A percentile compares a stretch with the other conserved stretches of the same genome.
These are phyloP conservation scores for Annona squamosa DNA, from an alignment of 164 flowering plant genomes.

Conservation along the genomic window DNA sequence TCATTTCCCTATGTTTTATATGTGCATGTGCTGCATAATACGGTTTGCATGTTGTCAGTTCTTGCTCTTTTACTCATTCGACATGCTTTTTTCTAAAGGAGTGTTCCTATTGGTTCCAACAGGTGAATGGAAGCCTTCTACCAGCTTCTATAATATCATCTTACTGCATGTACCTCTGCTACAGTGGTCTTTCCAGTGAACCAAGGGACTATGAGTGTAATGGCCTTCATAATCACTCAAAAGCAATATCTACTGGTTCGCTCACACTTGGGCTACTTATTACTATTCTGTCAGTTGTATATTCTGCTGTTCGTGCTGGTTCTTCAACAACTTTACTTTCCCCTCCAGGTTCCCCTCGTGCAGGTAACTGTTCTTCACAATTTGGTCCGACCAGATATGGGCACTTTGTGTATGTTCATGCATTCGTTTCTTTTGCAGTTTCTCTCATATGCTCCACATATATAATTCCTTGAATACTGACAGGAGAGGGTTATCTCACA, in stretches of 20 bases:
- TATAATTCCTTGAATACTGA: too few species aligned
- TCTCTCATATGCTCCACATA: too few species aligned
- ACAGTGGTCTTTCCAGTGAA: slow-evolving; percentile 90
- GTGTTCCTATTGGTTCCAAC: slow-evolving; percentile 13
- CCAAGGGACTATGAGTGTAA: slow-evolving; percentile 94
- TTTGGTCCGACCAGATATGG: neutral
- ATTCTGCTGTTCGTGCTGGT: slow-evolving; percentile 99
- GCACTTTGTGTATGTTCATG: too few species aligned
- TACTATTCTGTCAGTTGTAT: slow-evolving; percentile 86
- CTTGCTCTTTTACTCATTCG: neutral
- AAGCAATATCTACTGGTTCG: slow-evolving; percentile 80
- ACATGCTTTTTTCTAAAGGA: neutral
- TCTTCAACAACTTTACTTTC: slow-evolving; percentile 88
- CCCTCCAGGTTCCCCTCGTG: slow-evolving; percentile 86
- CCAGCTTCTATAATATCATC: slow-evolving; percentile 86
- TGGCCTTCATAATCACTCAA: slow-evolving; percentile 88
- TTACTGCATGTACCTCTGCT: slow-evolving; percentile 93
- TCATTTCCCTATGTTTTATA: too few species aligned
- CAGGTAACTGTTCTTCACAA: slow-evolving; percentile 42
- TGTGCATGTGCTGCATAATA: neutral
- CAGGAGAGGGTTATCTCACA: too few species aligned
- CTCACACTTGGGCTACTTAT: slow-evolving; percentile 76
- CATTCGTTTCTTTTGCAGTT: too few species aligned
- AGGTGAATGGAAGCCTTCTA: slow-evolving; percentile 88
- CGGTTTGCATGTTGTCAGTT: neutral